Evolutionary conservation across 2,329 filamentous ascomycete genomes (phyloP).

Genomic region (Neoascochyta sp.): DNA sequence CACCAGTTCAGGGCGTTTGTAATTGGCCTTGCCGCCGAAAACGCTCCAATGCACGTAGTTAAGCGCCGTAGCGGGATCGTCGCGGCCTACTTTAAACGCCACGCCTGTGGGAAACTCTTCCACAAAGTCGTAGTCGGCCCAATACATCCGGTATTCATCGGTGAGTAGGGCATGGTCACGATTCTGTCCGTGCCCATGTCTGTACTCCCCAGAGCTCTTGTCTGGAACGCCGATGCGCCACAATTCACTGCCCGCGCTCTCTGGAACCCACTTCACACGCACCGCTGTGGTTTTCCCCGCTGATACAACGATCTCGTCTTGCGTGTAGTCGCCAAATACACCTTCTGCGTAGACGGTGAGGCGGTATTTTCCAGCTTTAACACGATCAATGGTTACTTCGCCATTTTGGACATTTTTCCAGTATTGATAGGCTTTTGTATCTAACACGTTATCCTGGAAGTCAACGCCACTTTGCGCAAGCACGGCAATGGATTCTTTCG

Average conservation of each 20-base stretch:
- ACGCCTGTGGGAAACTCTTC: conserved; percentile 58
- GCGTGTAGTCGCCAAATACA: conserved; percentile 57
- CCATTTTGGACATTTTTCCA: conserved; percentile 51
- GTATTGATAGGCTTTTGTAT: conserved; percentile 57
- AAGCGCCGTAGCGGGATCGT: conserved; percentile 49
- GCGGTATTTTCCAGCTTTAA: conserved; percentile 57
- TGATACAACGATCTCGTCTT: conserved; percentile 49
- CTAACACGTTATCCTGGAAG: conserved; percentile 57
- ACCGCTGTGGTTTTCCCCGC: conserved; percentile 38
- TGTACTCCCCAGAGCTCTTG: conserved; percentile 58
- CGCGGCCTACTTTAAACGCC: conserved; percentile 55
- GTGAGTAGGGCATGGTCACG: conserved; percentile 50
- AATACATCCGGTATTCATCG: conserved; percentile 59
- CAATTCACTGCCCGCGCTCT: conserved; percentile 55
- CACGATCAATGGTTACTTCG: conserved; percentile 50
- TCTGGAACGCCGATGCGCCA: conserved; percentile 62
- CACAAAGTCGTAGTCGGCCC: conserved; percentile 56
- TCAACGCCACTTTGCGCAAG: conserved; percentile 51
- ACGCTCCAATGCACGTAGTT: conserved; percentile 65
- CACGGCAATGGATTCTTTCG: conserved; percentile 52
- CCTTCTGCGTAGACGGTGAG: conserved; percentile 61
- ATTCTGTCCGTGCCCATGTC: conserved; percentile 54
- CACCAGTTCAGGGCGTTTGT: conserved; percentile 39
- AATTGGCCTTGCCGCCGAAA: conserved; percentile 56
- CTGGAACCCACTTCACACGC: conserved; percentile 50